Conservation (phyloP, 2,329 filamentous ascomycete genomes). For the Aureobasidium uvarum region DNA sequence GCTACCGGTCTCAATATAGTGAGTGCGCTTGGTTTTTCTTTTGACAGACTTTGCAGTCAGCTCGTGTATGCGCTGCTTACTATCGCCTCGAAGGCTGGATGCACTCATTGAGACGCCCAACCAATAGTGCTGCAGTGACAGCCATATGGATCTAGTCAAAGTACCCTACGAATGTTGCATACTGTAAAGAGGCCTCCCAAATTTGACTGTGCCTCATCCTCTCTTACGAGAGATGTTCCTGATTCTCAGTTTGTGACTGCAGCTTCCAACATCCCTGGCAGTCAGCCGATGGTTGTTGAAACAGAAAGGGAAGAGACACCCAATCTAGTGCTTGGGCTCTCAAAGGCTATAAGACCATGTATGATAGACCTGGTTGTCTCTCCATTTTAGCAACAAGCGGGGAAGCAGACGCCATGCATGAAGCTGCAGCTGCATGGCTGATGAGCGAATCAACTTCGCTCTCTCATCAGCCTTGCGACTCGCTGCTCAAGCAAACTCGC, state of each 20-base stretch:
- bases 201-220: neutral
- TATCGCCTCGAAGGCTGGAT: neutral
- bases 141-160: neutral
- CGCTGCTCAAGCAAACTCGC: neutral
- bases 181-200: neutral
- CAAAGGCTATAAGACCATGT: neutral
- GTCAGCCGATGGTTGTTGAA: neutral
- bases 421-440: neutral
- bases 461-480: neutral
- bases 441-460: neutral
- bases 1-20: neutral
- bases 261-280: neutral
- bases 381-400: neutral
- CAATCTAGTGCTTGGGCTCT: neutral
- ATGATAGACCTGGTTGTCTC: neutral
- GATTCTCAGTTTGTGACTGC: neutral
- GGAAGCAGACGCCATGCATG: conserved; percentile 9
- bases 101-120: neutral
- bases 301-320: neutral
- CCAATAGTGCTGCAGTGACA: neutral
- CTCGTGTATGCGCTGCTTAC: conserved; percentile 3
- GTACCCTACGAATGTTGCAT: neutral
- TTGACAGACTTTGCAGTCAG: neutral
- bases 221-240: neutral
- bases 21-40: neutral